These are phyloP conservation scores for Picochlorum sp. DNA, from an alignment of 139 green algal genomes.

Conservation along the genomic window DNA sequence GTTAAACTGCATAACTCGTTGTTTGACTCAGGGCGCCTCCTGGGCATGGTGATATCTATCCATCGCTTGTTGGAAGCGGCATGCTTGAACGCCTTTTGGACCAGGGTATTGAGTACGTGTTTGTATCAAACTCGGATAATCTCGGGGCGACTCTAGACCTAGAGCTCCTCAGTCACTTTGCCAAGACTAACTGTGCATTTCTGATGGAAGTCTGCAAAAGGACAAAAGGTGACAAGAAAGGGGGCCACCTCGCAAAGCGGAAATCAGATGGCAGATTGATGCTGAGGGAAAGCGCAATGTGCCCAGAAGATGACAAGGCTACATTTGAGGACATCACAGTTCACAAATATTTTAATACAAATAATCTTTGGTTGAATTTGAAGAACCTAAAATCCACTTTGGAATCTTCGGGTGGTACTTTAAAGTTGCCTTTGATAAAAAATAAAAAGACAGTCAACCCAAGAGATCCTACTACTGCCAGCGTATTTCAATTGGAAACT, in stretches of 20 bases:
- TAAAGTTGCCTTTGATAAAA: conserved; percentile 80
- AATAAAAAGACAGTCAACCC: conserved; percentile 94
- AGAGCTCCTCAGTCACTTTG: conserved; percentile 77
- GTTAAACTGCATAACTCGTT: not conserved
- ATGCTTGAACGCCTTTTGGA: conserved; percentile 71
- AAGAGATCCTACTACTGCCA: conserved; percentile 43
- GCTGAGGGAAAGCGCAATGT: conserved; percentile 80
- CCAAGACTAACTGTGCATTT: conserved; percentile 52
- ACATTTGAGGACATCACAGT: conserved; percentile 77
- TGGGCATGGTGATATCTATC: conserved; percentile 90
- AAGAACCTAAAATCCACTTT: conserved; percentile 40
- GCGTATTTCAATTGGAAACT: conserved; percentile 86
- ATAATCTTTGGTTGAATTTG: conserved; percentile 89
- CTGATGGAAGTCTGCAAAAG: conserved; percentile 85
- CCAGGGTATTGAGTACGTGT: conserved; percentile 54
- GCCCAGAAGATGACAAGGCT: conserved; percentile 66
- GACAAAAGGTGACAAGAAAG: conserved; percentile 86
- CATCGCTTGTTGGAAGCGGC: conserved; percentile 72
- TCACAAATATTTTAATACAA: conserved; percentile 92
- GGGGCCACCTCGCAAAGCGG: conserved; percentile 66
- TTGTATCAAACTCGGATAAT: conserved; percentile 82
- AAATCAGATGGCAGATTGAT: conserved; percentile 61
- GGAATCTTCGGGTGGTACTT: conserved; percentile 35
- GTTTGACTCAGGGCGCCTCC: conserved; percentile 60
- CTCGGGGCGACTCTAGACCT: conserved; percentile 79